These are phyloP conservation scores for Porpolomopsis calyptriformis DNA, from an alignment of 768 basidiomycete genomes.

Conservation along the genomic window DNA sequence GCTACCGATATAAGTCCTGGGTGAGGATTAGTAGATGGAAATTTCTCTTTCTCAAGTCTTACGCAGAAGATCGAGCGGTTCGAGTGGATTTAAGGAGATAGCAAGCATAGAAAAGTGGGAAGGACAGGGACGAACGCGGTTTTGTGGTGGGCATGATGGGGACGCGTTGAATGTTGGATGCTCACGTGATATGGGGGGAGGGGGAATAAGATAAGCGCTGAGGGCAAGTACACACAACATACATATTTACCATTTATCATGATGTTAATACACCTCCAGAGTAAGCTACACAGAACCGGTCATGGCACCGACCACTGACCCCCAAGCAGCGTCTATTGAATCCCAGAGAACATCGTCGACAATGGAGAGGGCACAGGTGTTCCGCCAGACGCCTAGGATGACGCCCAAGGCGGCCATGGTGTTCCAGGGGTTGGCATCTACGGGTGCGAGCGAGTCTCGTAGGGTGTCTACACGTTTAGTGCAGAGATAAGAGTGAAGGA, in stretches of 20 bases:
- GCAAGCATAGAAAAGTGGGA: conserved; percentile 71
- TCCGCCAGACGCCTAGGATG: conserved; percentile 65
- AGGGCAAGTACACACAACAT: too few species aligned
- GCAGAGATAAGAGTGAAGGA: conserved; percentile 61
- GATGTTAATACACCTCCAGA: background rate
- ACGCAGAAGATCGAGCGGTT: conserved; percentile 38
- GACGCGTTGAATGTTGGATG: too few species aligned
- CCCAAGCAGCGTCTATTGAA: conserved; percentile 69
- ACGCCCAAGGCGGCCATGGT: conserved; percentile 49
- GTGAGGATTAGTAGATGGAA: background rate
- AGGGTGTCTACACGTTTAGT: conserved; percentile 48
- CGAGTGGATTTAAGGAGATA: conserved; percentile 67
- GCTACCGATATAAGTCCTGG: conserved; percentile 68
- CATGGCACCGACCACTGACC: conserved; percentile 49
- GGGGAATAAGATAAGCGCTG: too few species aligned
- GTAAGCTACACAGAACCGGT: background rate
- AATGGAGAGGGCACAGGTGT: conserved; percentile 63
- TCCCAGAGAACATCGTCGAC: conserved; percentile 68
- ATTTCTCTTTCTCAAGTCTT: conserved; percentile 2
- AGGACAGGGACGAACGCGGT: conserved; percentile 22
- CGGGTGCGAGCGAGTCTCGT: conserved; percentile 53
- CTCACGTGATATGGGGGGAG: too few species aligned
- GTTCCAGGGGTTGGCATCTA: background rate
- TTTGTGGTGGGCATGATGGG: conserved; percentile 3
- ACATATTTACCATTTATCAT: too few species aligned